Evolutionary conservation across 1,139 yeast species (phyloP), one percentile per base, ranked within the genome.

Genomic region (Geotrichum bryndzae): DNA sequence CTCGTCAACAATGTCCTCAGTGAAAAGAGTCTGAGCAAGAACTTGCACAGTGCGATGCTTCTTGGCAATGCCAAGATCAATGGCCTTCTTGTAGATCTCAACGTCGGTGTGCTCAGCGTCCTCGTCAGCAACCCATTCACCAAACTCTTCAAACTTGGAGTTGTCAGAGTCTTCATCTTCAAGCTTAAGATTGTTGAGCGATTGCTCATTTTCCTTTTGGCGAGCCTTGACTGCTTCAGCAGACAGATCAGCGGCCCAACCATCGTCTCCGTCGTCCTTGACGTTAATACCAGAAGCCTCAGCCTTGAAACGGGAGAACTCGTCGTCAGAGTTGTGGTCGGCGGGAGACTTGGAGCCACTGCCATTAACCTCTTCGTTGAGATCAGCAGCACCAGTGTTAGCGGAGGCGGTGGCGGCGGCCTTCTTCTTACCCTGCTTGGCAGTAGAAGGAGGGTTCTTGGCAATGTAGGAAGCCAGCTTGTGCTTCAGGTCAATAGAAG

Each of bases 241-340:
- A 59, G 97, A 89, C 85, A 94, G 89, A 75, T 94, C 99, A 59
- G 92, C 97, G 25, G 98, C 91, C 99, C 99, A 94, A 67, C 90
- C 96, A 69, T 90, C 97, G 72, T 91, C 97, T 66, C 85, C 84
- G 68, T 84, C 86, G 62, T 88, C 84, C 63, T 84, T 75, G 31
- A 77, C 77, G 41, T 81, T 79, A 67, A 89, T 80, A 59, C 82
- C 84, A 15, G 91, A 87, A 35, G 96, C 96, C 73, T 89, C 96
- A 55, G 92, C 91, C 70, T 88, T 86, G 75, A 90, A 87, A 73
- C 86, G 83, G 54, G 96, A 85, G 70, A 90, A 82, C 64, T 84
- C 86, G 71, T 88, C 96, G 68, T 89, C 94, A 68, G 86, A 90
- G 38, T 70, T 78, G 38, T 71, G 76, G 29, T 70, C 79, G 25